Conservation (phyloP, 495 filamentous ascomycete genomes). For the Annulohypoxylon bovei region DNA sequence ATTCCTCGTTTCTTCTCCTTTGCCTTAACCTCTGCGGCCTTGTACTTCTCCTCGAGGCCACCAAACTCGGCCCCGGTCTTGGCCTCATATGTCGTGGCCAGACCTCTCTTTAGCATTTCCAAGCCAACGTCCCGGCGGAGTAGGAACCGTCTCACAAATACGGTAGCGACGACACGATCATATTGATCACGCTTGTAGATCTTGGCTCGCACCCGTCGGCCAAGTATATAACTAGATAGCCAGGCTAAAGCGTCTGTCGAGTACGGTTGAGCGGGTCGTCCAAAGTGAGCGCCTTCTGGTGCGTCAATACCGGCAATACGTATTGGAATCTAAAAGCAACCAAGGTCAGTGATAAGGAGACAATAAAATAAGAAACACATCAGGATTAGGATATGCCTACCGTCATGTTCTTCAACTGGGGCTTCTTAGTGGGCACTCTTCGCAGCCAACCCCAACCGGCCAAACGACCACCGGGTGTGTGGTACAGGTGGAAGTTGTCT, state of each 20-base stretch:
- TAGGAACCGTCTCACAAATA: conserved; percentile 74
- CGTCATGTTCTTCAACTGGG: conserved; percentile 77
- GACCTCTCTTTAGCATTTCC: conserved; percentile 84
- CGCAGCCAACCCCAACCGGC: conserved; percentile 93
- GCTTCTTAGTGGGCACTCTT: conserved; percentile 71
- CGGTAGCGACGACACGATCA: conserved; percentile 86
- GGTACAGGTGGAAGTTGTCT: conserved; percentile 92
- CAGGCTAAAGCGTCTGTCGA: conserved; percentile 81
- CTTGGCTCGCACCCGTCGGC: conserved; percentile 79
- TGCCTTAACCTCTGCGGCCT: conserved; percentile 75
- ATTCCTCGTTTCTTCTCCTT: conserved; percentile 76
- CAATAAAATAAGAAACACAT: neutral
- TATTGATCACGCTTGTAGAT: conserved; percentile 91
- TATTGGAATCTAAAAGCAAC: conserved; percentile 71
- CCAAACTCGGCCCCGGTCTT: conserved; percentile 91
- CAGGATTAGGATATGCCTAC: conserved; percentile 58
- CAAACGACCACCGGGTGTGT: conserved; percentile 88
- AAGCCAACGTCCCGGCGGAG: conserved; percentile 81
- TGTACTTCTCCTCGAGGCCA: conserved; percentile 70
- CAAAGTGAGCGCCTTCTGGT: conserved; percentile 92
- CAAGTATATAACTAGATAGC: conserved; percentile 76
- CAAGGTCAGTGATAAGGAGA: conserved; percentile 11
- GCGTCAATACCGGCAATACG: conserved; percentile 93
- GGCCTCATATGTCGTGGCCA: conserved; percentile 92
- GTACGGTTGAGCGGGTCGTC: conserved; percentile 84